A percentile compares a stretch with the other conserved stretches of the same genome.
These are phyloP conservation scores for Alternaria sp. DNA, from an alignment of 2,329 filamentous ascomycete genomes.

Conservation along the genomic window DNA sequence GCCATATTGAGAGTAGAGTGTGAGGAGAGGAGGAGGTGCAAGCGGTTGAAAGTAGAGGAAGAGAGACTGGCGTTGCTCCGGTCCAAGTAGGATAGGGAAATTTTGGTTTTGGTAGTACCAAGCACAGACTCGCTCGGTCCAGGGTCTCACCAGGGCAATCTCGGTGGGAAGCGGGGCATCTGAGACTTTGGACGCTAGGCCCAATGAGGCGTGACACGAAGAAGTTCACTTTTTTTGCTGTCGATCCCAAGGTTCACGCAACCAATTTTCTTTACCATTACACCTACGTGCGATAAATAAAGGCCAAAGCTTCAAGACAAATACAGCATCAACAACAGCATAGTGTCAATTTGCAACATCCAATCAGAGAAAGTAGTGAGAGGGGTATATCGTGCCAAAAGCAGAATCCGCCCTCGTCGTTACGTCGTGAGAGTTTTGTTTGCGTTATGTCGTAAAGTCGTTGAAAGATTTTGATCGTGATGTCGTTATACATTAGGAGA, in stretches of 20 bases:
- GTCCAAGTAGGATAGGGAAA: slow-evolving; percentile 31
- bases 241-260: not conserved
- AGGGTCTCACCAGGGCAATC: slow-evolving; percentile 8
- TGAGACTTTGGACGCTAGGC: slow-evolving; percentile 9
- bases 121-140: slow-evolving; percentile 22
- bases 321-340: not conserved
- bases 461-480: slow-evolving; percentile 23
- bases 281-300: not conserved
- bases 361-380: slow-evolving; percentile 17
- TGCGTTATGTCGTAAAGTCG: slow-evolving; percentile 30
- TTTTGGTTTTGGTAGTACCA: slow-evolving; percentile 33
- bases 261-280: not conserved
- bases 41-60: slow-evolving; percentile 7
- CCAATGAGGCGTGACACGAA: slow-evolving; percentile 7
- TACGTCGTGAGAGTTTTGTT: slow-evolving; percentile 22
- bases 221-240: slow-evolving; percentile 2
- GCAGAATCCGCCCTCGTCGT: slow-evolving; percentile 34
- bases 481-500: slow-evolving; percentile 6
- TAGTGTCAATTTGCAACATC: slow-evolving; percentile 15
- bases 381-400: slow-evolving; percentile 45
- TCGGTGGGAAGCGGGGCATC: slow-evolving; percentile 10
- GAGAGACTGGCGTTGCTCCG: slow-evolving; percentile 18
- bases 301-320: not conserved
- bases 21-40: slow-evolving; percentile 5
- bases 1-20: slow-evolving; percentile 27